Percentiles rank a stretch among this genome's conserved stretches.
Evolutionary conservation across 495 filamentous ascomycete species (phyloP).

Genomic region (Astrothelium subdiscretum): DNA sequence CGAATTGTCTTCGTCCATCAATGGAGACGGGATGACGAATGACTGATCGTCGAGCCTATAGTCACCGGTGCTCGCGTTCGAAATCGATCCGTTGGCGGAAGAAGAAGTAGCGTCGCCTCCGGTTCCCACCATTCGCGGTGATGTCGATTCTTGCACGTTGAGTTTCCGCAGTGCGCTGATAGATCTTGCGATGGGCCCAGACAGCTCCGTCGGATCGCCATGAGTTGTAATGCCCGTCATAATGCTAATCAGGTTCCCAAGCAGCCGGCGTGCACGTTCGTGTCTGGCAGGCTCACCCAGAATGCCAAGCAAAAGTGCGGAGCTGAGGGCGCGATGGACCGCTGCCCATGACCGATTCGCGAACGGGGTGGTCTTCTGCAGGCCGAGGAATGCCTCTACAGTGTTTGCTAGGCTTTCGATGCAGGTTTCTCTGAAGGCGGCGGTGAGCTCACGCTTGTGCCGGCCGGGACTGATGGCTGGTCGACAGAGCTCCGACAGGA

Average conservation of each 20-base stretch:
- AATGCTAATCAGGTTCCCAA: constrained; percentile 23
- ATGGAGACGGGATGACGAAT: constrained; percentile 8
- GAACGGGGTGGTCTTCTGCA: constrained; percentile 54
- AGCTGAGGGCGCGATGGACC: constrained; percentile 52
- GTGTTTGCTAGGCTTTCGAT: constrained; percentile 53
- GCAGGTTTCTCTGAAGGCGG: constrained; percentile 41
- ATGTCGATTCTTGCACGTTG: constrained; percentile 8
- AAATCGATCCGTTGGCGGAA: background rate
- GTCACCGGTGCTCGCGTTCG: constrained; percentile 6
- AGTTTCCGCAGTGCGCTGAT: constrained; percentile 21
- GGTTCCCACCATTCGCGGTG: background rate
- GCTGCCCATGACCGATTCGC: constrained; percentile 57
- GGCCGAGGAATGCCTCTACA: constrained; percentile 55
- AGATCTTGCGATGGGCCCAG: constrained; percentile 25
- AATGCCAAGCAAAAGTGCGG: constrained; percentile 53
- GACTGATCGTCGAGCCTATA: constrained; percentile 4
- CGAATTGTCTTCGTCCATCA: constrained; percentile 12
- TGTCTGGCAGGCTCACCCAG: constrained; percentile 39
- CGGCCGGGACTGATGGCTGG: constrained; percentile 43
- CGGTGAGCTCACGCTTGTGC: constrained; percentile 27
- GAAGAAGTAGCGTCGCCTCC: background rate
- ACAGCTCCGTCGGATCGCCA: constrained; percentile 27
- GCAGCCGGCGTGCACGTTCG: constrained; percentile 24
- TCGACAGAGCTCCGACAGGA: constrained; percentile 48
- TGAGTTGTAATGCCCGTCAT: constrained; percentile 24